Conservation (phyloP, 2,329 filamentous ascomycete species). For the Teratosphaeria epicoccoides region DNA sequence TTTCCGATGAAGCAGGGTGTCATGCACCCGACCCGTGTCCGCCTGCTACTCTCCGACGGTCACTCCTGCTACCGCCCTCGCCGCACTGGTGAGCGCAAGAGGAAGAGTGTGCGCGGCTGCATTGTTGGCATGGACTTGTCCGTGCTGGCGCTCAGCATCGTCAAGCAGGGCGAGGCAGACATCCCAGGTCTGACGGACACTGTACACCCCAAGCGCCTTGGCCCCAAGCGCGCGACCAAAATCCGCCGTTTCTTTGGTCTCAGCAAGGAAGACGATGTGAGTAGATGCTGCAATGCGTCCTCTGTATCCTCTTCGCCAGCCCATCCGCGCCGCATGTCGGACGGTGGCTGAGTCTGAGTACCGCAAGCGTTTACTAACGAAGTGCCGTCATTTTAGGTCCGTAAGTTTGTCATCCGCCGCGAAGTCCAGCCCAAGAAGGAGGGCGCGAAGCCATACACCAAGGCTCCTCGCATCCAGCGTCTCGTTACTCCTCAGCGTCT, state of each 20-base stretch:
- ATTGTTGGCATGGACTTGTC: slow-evolving; percentile 94
- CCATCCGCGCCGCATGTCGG: slow-evolving; percentile 11
- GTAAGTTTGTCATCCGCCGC: slow-evolving; percentile 99
- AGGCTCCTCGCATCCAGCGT: slow-evolving; percentile 99
- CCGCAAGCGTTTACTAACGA: slow-evolving; percentile 15
- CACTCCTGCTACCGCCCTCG: slow-evolving; percentile 99
- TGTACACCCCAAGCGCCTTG: slow-evolving; percentile 97
- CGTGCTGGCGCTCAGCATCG: slow-evolving; percentile 84
- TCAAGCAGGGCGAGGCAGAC: slow-evolving; percentile 95
- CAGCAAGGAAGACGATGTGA: slow-evolving; percentile 99
- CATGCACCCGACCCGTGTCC: slow-evolving; percentile 97
- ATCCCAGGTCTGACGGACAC: slow-evolving; percentile 95
- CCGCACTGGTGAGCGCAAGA: slow-evolving; percentile 96
- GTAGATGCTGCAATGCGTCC: slow-evolving; percentile 44
- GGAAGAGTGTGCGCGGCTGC: slow-evolving; percentile 97
- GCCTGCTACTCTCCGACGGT: slow-evolving; percentile 86
- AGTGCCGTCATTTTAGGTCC: slow-evolving; percentile 52
- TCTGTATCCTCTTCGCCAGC: slow-evolving; percentile 49
- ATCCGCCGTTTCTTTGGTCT: slow-evolving; percentile 99
- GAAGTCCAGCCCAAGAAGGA: slow-evolving; percentile 95
- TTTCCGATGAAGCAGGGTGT: slow-evolving; percentile 99
- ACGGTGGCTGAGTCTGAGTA: slow-evolving; percentile 24
- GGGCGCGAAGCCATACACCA: slow-evolving; percentile 97
- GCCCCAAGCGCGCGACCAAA: slow-evolving; percentile 99
- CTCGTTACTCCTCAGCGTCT: slow-evolving; percentile 98